Evolutionary conservation across 805 yeast genomes (phyloP).

Genomic region (Geotrichum ghanense): DNA sequence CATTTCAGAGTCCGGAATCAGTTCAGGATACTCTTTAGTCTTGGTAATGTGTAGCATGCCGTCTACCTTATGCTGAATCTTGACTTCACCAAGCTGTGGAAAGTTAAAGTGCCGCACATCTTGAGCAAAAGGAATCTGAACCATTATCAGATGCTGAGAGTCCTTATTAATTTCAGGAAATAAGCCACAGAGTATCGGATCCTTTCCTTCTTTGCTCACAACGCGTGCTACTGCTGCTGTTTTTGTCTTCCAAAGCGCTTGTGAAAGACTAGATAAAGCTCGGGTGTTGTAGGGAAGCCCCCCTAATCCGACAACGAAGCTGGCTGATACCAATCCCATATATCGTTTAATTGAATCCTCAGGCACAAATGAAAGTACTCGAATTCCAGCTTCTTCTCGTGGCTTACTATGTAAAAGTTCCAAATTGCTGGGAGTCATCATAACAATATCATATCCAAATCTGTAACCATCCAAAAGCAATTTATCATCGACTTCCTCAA

Average conservation of each 20-base stretch:
- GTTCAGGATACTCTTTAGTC: slow-evolving; percentile 13
- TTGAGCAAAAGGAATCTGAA: slow-evolving; percentile 59
- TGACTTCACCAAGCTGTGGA: slow-evolving; percentile 38
- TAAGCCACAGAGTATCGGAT: slow-evolving; percentile 36
- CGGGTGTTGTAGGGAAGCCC: slow-evolving; percentile 29
- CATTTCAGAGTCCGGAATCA: slow-evolving; percentile 30
- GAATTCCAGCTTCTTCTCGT: slow-evolving; percentile 41
- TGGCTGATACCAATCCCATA: slow-evolving; percentile 48
- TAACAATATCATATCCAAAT: slow-evolving; percentile 53
- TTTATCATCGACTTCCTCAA: slow-evolving; percentile 14
- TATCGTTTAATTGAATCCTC: slow-evolving; percentile 42
- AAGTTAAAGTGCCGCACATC: slow-evolving; percentile 44
- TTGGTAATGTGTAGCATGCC: too few relatives aligned
- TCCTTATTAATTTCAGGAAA: slow-evolving; percentile 34
- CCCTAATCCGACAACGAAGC: slow-evolving; percentile 36
- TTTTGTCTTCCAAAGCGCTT: slow-evolving; percentile 37
- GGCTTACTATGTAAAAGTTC: slow-evolving; percentile 27
- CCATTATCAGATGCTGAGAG: slow-evolving; percentile 31
- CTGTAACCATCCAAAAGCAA: slow-evolving; percentile 37
- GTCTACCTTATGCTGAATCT: slow-evolving; percentile 21
- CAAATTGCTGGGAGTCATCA: slow-evolving; percentile 41
- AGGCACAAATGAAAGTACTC: slow-evolving; percentile 50
- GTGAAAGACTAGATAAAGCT: slow-evolving; percentile 38
- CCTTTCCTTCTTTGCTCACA: slow-evolving; percentile 32
- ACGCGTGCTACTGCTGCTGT: slow-evolving; percentile 50